A percentile compares a stretch with the other conserved stretches of the same genome.
Conservation (phyloP, 805 yeast genomes). For the Metschnikowia borealis region DNA sequence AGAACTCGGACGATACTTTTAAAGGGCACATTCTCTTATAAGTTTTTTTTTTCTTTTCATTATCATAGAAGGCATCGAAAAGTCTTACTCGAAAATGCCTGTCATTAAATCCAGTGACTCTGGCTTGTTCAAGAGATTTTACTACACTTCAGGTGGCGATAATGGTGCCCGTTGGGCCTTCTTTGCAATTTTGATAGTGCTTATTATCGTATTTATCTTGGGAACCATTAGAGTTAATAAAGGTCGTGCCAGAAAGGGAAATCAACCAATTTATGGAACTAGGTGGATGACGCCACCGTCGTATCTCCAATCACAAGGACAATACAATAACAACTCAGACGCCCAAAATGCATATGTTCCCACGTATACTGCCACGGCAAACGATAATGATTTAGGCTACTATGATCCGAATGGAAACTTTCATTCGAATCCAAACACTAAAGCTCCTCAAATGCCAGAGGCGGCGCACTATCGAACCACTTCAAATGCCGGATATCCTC, state of each 20-base stretch:
- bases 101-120: neutral
- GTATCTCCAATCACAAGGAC: constrained; percentile 62
- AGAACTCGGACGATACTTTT: neutral
- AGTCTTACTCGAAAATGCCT: neutral
- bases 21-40: neutral
- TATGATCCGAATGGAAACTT: constrained; percentile 60
- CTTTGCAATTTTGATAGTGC: constrained; percentile 55
- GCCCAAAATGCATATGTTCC: constrained; percentile 52
- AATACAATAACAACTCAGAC: constrained; percentile 43
- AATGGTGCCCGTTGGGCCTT: constrained; percentile 59
- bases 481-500: constrained; percentile 13
- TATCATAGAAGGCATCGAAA: neutral
- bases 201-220: constrained; percentile 42
- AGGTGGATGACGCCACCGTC: constrained; percentile 87
- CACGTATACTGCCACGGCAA: constrained; percentile 60
- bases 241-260: constrained; percentile 45
- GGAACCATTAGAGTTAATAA: constrained; percentile 54
- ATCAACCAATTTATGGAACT: constrained; percentile 67
- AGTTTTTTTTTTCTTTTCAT: neutral
- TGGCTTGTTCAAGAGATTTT: neutral
- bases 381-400: constrained; percentile 73
- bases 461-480: constrained; percentile 14
- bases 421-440: constrained; percentile 18
- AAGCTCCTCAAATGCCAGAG: constrained; percentile 16
- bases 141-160: constrained; percentile 9